Conservation (phyloP, 2,329 filamentous ascomycete genomes). For the Colletotrichum siamense region DNA sequence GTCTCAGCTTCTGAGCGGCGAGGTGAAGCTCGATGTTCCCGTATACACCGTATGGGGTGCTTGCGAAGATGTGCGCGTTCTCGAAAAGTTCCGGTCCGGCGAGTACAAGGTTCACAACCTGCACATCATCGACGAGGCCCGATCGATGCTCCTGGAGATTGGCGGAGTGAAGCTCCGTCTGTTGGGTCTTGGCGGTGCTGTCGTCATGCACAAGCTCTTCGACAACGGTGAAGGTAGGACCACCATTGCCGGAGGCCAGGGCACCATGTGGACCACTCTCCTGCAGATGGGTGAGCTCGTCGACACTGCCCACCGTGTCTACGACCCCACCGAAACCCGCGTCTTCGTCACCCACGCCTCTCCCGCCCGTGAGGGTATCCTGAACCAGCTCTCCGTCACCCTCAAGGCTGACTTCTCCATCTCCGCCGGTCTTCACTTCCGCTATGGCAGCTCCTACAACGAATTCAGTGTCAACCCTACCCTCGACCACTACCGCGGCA, state of each 20-base stretch:
- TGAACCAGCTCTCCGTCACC: conserved; percentile 97
- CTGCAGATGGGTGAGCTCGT: conserved; percentile 98
- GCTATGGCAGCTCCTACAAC: conserved; percentile 99
- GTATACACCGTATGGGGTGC: conserved; percentile 99
- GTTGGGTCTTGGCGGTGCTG: conserved; percentile 90
- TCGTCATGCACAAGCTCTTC: conserved; percentile 99
- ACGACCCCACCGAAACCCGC: conserved; percentile 96
- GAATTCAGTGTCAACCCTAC: conserved; percentile 99
- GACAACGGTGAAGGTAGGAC: conserved; percentile 98
- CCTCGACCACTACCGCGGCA: conserved; percentile 96
- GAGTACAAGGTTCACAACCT: conserved; percentile 98
- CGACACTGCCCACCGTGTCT: conserved; percentile 96
- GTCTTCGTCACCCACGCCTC: conserved; percentile 97
- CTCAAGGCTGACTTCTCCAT: conserved; percentile 98
- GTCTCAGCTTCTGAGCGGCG: conserved; percentile 84
- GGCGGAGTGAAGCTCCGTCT: conserved; percentile 95
- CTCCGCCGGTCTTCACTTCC: conserved; percentile 96
- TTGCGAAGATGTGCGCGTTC: conserved; percentile 95
- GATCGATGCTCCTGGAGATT: conserved; percentile 91
- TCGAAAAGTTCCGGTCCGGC: conserved; percentile 96
- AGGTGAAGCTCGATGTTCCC: conserved; percentile 90
- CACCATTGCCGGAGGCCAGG: conserved; percentile 96
- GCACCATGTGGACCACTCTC: conserved; percentile 99
- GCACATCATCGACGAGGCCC: conserved; percentile 97
- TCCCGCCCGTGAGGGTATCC: conserved; percentile 90